A percentile compares a stretch with the other conserved stretches of the same genome.
Evolutionary conservation across 768 basidiomycete species (phyloP).

Genomic region (Suillus weaverae): DNA sequence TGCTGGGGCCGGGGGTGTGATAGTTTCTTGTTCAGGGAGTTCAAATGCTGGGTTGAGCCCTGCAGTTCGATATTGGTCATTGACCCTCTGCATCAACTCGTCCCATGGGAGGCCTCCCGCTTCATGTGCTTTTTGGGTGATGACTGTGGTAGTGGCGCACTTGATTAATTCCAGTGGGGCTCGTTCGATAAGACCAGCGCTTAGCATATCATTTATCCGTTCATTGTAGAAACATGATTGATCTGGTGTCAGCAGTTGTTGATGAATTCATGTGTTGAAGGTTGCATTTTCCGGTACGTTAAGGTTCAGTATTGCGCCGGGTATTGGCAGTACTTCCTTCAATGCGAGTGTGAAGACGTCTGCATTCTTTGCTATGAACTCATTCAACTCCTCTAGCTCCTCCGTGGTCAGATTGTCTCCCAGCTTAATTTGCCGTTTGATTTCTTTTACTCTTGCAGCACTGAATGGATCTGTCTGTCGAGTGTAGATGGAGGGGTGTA

Average conservation of each 20-base stretch:
- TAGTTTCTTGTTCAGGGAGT: too few relatives aligned
- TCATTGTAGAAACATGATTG: conserved; percentile 1
- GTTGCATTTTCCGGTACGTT: not conserved
- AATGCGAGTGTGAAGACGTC: conserved; percentile 42
- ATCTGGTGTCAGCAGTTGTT: not conserved
- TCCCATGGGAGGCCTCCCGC: conserved; percentile 29
- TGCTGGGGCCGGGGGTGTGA: too few relatives aligned
- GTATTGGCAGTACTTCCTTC: conserved; percentile 36
- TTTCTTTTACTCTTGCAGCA: conserved; percentile 18
- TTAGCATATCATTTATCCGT: not conserved
- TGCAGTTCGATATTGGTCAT: conserved; percentile 23
- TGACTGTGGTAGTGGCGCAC: conserved; percentile 21
- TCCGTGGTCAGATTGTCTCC: conserved; percentile 30
- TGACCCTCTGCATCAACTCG: conserved; percentile 35
- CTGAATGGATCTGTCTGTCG: conserved; percentile 3
- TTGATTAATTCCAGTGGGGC: not conserved
- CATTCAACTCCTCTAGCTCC: conserved; percentile 22
- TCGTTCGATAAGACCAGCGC: not conserved
- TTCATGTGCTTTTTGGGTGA: conserved; percentile 40
- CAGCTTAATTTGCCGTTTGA: conserved; percentile 23
- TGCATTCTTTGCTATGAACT: conserved; percentile 30
- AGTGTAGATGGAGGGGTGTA: too few relatives aligned
- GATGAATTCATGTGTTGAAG: not conserved
- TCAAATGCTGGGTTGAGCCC: not conserved
- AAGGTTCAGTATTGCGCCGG: not conserved